Evolutionary conservation across 768 basidiomycete species (phyloP), one percentile per base, ranked within the genome.

Genomic region (Chiua virens): DNA sequence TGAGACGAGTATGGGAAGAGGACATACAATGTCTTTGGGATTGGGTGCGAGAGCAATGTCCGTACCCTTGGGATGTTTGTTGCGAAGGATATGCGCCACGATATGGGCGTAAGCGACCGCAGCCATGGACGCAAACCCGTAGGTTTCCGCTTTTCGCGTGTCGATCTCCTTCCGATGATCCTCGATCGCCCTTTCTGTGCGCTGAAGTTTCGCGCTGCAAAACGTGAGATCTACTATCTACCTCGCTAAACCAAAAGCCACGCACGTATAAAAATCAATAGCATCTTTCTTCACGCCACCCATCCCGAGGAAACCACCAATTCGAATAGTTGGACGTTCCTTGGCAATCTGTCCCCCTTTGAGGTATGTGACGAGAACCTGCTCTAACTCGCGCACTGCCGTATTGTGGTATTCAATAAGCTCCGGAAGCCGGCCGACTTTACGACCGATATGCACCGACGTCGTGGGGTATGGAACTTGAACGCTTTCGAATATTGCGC

Each of bases 371-470:
- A 98, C 96, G 28, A 99, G 79, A 44, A 93, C 79, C 34, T 82
- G 77, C 67, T 99, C 97, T 50, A 98, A 81, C 60, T 96, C 86
- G 42, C 89, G 79, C n/a, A 99, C 96, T n/a, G 92, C 87, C 47
- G 84, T 74, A 68, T 98, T 98, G 69, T 95, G 92, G 60, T 85
- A 88, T 50, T 96, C 89, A 56, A 99, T 90, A 49, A 97, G 75
- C 52, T 92, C 86, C 0, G 97, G 93, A 15, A 98, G 84, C 50
- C 83, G 79, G 23, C 94, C 96, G 30, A 98, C 87, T 58, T 82
- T 83, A 20, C 92, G 84, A 21, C 92, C 88, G 45, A 95, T 86
- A 69, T 94, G 91, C 7, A 95, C 92, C 21, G 89, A 86, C 2
- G 91, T 92, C 0, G 93, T 93, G 1, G 92, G 92, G 67, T 96